These are phyloP conservation scores for Chamaenerion angustifolium DNA, from an alignment of 345 rosid species.

Conservation along the genomic window DNA sequence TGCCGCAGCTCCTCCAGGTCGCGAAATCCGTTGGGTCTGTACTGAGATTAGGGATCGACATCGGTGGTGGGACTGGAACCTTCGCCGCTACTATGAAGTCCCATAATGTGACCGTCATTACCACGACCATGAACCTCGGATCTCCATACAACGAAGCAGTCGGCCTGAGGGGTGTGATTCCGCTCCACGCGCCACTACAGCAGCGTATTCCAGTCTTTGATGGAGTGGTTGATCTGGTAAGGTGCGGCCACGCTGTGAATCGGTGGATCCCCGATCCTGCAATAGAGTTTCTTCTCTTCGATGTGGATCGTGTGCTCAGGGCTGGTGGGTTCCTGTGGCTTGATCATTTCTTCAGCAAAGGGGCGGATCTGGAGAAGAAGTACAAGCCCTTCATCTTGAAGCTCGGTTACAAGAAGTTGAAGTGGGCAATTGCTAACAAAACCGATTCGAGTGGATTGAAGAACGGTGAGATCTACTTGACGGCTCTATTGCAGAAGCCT, in stretches of 20 bases:
- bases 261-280: constrained; percentile 82
- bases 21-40: constrained; percentile 43
- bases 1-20: constrained; percentile 62
- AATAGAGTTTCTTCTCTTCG: constrained; percentile 77
- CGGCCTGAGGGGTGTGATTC: constrained; percentile 73
- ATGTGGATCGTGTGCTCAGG: constrained; percentile 72
- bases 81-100: constrained; percentile 78
- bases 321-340: constrained; percentile 86
- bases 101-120: constrained; percentile 52
- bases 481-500: constrained; percentile 84
- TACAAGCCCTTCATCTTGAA: constrained; percentile 71
- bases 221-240: constrained; percentile 77
- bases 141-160: constrained; percentile 85
- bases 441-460: constrained; percentile 49
- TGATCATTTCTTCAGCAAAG: constrained; percentile 80
- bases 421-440: constrained; percentile 76
- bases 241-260: constrained; percentile 85
- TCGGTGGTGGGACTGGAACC: constrained; percentile 83
- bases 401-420: constrained; percentile 88
- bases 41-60: constrained; percentile 66
- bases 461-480: constrained; percentile 77
- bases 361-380: constrained; percentile 50
- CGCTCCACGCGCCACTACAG: constrained; percentile 86
- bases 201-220: constrained; percentile 85
- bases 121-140: constrained; percentile 89